Base-by-base conservation (phyloP, 352 stramenopile species). In the Pythium brassicae region DNA sequence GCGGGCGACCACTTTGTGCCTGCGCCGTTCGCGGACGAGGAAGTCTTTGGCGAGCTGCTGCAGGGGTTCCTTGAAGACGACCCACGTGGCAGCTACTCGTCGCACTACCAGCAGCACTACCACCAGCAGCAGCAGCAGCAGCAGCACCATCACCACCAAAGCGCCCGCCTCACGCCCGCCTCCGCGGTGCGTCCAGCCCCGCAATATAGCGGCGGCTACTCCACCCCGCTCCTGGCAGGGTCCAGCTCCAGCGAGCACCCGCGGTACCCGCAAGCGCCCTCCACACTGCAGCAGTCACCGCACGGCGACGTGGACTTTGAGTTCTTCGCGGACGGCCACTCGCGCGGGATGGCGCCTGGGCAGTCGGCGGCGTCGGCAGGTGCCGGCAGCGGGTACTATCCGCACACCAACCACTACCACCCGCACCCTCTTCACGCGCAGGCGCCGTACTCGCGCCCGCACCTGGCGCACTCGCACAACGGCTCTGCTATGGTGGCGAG, bases 51-150 rank as follows among this genome's bases (percentile, higher is more conserved):
- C 26, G 79, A 90, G 50, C 63, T 90, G 35, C 59, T 90, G 20
- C 75, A 90, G 53, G 77, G 74, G 35, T 87, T 90, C 61, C 64
- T 87, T 1, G 79, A 90, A 48, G 79, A 90, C 51, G 79, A 90
- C 25, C 66, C 76, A 50, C 73, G 58, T 37, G 42, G 53, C 44
- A 49, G 3, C 39, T 49, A 25, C 25, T 34, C 26, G 11, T 23
- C 42, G 2, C 25, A 20, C n/a, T 75, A 71, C 40, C 48, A 55
- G 12, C 65, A 62, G 11, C 64, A 61, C 14, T 76, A 66, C 50
- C 52, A 71, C 11, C 55, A 61, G n/a, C 50, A 59, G 25, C 59
- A 40, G n/a, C 66, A 59, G 7, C n/a, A 25, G 35, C 61, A 66
- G 25, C 60, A 61, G 39, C 20, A 44, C 12, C 35, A 37, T 45